Percentiles rank a stretch among this genome's conserved stretches.
phyloP scores from a whole-genome alignment of 2,329 filamentous ascomycete species.

The Fusarium lyarnte region DNA sequence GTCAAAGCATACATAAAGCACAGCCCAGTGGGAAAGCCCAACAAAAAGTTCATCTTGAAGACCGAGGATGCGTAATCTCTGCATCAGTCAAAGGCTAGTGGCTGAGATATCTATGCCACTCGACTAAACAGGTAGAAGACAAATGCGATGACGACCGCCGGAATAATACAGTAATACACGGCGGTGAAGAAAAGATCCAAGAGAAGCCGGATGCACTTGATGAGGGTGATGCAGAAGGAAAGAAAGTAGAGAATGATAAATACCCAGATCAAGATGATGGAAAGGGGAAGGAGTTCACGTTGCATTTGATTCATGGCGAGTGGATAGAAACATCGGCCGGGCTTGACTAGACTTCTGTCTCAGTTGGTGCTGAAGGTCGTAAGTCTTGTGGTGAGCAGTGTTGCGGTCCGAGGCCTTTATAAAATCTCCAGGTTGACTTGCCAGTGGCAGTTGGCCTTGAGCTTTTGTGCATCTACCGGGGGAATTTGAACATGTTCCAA shows the following conservation, averaged over 20 bases:
- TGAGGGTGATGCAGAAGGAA: background rate
- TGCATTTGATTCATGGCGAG: background rate
- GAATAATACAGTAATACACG: background rate
- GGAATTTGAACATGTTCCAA: fast-evolving
- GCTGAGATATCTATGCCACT: fast-evolving
- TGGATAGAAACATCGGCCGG: fast-evolving
- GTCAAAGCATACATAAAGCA: background rate
- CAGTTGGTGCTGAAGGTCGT: fast-evolving
- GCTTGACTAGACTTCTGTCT: fast-evolving
- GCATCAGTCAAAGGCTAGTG: fast-evolving
- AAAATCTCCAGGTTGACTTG: fast-evolving
- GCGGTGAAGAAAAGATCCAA: background rate
- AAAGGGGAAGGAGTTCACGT: background rate
- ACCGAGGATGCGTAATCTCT: background rate
- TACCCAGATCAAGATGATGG: background rate
- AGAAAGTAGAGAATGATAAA: background rate
- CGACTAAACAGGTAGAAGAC: background rate
- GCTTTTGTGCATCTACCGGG: fast-evolving
- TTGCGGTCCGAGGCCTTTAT: fast-evolving
- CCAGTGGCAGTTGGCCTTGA: background rate
- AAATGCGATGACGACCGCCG: fast-evolving
- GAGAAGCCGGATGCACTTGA: background rate
- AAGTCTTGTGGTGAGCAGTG: fast-evolving
- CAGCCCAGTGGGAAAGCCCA: background rate
- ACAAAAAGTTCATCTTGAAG: background rate